Percentiles rank a stretch among this genome's conserved stretches.
Conservation (phyloP, 1,284 basidiomycete genomes). For the Microbotryum lychnidis-dioicae region DNA sequence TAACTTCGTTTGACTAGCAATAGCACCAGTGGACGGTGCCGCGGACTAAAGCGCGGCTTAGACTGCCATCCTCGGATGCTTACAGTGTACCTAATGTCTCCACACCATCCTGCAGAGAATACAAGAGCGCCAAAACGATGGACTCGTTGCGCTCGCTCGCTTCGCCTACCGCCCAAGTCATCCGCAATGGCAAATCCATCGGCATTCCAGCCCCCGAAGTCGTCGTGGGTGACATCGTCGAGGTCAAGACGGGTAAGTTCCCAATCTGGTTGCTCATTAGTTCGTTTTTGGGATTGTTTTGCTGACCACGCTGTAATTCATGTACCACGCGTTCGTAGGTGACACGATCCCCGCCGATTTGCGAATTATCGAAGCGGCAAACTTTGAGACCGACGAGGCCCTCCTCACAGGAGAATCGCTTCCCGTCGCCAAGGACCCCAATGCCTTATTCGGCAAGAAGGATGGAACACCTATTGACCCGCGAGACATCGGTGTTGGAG, state of each 20-base stretch:
- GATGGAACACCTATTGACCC: conserved; percentile 15
- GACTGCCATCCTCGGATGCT: too few relatives aligned
- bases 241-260: conserved; percentile 29
- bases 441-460: conserved; percentile 39
- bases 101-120: conserved; percentile 39
- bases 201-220: conserved; percentile 53
- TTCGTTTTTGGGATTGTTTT: too few relatives aligned
- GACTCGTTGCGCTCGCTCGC: conserved; percentile 52
- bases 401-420: conserved; percentile 61
- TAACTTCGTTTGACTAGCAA: too few relatives aligned
- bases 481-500: conserved; percentile 39
- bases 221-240: conserved; percentile 47
- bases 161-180: conserved; percentile 54
- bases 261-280: too few relatives aligned
- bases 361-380: conserved; percentile 44
- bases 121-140: conserved; percentile 54
- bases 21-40: too few relatives aligned
- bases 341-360: conserved; percentile 58
- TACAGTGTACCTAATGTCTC: too few relatives aligned
- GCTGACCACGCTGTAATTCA: neutral
- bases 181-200: conserved; percentile 49
- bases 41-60: too few relatives aligned
- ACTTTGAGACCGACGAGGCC: conserved; percentile 56
- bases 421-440: conserved; percentile 53
- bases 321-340: conserved; percentile 35